A percentile compares a stretch with the other conserved stretches of the same genome.
phyloP scores from a whole-genome alignment of 176 grass and related monocot species.

The Triticum monococcum region DNA sequence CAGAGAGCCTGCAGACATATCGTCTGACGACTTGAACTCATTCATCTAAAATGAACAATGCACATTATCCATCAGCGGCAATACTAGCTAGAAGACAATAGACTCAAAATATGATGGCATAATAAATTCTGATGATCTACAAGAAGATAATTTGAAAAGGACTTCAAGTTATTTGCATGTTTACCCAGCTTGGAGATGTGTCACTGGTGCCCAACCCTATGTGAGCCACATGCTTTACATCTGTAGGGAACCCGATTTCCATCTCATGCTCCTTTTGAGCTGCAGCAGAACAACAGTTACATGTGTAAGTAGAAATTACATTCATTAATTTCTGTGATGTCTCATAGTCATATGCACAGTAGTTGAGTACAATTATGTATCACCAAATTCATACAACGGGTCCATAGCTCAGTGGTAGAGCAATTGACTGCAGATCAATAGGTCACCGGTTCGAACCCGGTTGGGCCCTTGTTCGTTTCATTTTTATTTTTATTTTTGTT shows the following conservation, averaged over 20 bases:
- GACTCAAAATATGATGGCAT: neutral
- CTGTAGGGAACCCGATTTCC: constrained; percentile 91
- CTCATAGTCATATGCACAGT: neutral
- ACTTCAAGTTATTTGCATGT: constrained; percentile 15
- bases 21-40: constrained; percentile 61
- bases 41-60: constrained; percentile 54
- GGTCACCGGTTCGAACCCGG: neutral
- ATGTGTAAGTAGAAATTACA: neutral
- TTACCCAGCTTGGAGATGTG: constrained; percentile 81
- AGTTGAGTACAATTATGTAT: neutral
- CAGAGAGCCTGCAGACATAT: constrained; percentile 56
- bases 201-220: constrained; percentile 67
- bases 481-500: no score
- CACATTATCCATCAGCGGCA: neutral
- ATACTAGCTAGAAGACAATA: neutral
- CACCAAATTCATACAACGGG: neutral
- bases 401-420: neutral
- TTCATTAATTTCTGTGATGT: neutral
- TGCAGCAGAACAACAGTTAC: constrained; percentile 30
- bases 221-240: constrained; percentile 93
- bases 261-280: constrained; percentile 86
- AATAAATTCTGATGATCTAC: neutral
- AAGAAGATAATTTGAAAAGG: neutral
- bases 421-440: neutral
- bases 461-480: neutral